phyloP scores from a whole-genome alignment of 805 yeast species.

The Candida peoriensis region DNA sequence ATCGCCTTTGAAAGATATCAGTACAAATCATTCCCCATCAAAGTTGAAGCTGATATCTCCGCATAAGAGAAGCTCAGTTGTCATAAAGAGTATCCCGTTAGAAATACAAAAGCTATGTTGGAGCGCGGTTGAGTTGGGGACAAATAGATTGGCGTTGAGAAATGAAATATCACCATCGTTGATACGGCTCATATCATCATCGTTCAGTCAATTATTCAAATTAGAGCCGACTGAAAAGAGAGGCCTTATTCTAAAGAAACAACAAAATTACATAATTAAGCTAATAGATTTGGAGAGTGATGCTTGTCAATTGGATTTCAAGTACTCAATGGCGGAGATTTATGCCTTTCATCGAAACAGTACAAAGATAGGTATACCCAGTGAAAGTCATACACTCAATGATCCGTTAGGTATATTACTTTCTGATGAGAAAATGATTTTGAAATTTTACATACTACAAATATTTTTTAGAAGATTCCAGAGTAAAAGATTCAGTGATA shows the following conservation, averaged over 20 bases:
- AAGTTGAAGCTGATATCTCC: conserved; percentile 10
- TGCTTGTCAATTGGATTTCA: conserved; percentile 1
- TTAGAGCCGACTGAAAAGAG: conserved; percentile 6
- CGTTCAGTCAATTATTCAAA: conserved; percentile 20
- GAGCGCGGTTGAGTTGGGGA: conserved; percentile 19
- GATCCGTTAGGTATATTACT: conserved; percentile 2
- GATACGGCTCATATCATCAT: conserved; percentile 17
- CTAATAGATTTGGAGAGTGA: conserved; percentile 19
- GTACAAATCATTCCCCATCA: conserved; percentile 19
- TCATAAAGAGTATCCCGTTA: conserved; percentile 9
- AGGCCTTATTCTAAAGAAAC: conserved; percentile 12
- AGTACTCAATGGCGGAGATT: conserved; percentile 4
- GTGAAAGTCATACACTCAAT: neutral
- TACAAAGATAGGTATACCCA: conserved; percentile 2
- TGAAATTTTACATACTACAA: conserved; percentile 20
- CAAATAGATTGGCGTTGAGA: conserved; percentile 10
- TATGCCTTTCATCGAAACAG: no score
- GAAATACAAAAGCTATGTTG: conserved; percentile 18
- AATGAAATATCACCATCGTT: conserved; percentile 11
- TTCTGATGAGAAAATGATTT: conserved; percentile 1
- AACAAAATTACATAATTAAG: conserved; percentile 18
- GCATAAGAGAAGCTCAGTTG: conserved; percentile 8
- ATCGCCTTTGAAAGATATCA: conserved; percentile 18
- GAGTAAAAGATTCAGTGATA: conserved; percentile 5
- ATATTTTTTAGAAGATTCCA: conserved; percentile 20